phyloP scores from a whole-genome alignment of 208 protist species.

The Leishmania martiniquensis region DNA sequence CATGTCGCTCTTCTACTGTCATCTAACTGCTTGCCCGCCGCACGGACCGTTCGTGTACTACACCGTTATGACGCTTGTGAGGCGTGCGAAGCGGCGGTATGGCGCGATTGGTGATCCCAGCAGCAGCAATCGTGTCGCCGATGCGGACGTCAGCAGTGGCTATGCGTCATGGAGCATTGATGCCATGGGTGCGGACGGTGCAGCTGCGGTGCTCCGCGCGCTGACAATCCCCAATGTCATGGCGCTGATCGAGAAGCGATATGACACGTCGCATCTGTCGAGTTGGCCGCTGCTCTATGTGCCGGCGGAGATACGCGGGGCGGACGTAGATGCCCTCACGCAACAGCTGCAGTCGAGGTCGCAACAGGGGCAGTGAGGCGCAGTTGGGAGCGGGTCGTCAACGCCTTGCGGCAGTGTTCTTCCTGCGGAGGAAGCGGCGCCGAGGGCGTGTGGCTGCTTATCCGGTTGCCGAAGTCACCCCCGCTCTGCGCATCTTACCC shows the following conservation, averaged over 20 bases:
- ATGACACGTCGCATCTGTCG: slow-evolving; percentile 62
- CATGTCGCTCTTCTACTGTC: slow-evolving; percentile 75
- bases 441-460: neutral
- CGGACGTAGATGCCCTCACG: slow-evolving; percentile 57
- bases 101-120: too few species aligned
- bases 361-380: neutral
- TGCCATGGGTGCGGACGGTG: slow-evolving; percentile 14
- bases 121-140: slow-evolving; percentile 2
- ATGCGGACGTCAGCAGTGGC: neutral
- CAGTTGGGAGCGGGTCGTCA: neutral
- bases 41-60: slow-evolving; percentile 77
- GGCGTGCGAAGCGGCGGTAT: slow-evolving; percentile 44
- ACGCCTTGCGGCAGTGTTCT: neutral
- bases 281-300: slow-evolving; percentile 82
- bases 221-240: slow-evolving; percentile 58
- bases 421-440: neutral
- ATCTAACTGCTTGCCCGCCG: slow-evolving; percentile 68
- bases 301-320: slow-evolving; percentile 60
- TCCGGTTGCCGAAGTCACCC: neutral
- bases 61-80: slow-evolving; percentile 66
- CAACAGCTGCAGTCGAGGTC: slow-evolving; percentile 11
- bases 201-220: slow-evolving; percentile 22
- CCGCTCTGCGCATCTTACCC: neutral
- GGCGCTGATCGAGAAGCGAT: slow-evolving; percentile 62
- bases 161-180: slow-evolving; percentile 3